Base-by-base conservation (phyloP, 805 yeast species). In the Zygoascus biomembranicola region DNA sequence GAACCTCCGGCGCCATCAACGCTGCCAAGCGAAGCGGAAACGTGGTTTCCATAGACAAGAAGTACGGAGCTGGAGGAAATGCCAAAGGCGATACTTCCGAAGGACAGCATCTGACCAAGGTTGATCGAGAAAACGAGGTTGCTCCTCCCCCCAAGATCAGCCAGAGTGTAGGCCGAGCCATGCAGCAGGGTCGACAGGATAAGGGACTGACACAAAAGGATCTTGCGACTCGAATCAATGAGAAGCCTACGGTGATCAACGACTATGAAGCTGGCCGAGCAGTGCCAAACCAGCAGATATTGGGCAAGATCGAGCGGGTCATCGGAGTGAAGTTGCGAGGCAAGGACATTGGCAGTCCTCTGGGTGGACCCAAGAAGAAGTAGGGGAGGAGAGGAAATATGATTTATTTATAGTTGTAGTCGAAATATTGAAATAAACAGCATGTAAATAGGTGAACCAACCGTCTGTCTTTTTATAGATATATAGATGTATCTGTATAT, bases 221-320 rank as follows among this genome's bases (percentile, higher is more conserved):
- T 64, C 79, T 94, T 65, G 99, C 99, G 63, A 89, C 96, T 54
- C 87, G 85, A 70, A 80, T 92, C 66, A 92, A 90, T 69, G 99
- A 94, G 75, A 94, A 94, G 77, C 97, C 97, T 57, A 89, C 84
- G 61, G 86, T 94, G 57, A 83, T 94, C 66, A 90, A 89, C 72
- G 99, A 94, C 67, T 94, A 94, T 72, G 99, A 94, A 76, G 87
- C 95, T 53, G 97, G 96, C 55, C 83, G 95, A 68, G 99, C 96
- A 46, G 81, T 86, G 61, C 99, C 99, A 55, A 90, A 88, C 76
- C 99, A 94, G 76, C 98, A 90, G 73, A 72, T 94, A 51, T 78
- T 94, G 65, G 90, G 85, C 52, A 94, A 94, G 76, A 73, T 94
- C 70, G 98, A 94, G 76, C 81, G 97, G 72, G 95, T 85, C 43